These are phyloP conservation scores for Schwanniomyces polymorphus DNA, from an alignment of 805 yeast genomes.

Conservation along the genomic window DNA sequence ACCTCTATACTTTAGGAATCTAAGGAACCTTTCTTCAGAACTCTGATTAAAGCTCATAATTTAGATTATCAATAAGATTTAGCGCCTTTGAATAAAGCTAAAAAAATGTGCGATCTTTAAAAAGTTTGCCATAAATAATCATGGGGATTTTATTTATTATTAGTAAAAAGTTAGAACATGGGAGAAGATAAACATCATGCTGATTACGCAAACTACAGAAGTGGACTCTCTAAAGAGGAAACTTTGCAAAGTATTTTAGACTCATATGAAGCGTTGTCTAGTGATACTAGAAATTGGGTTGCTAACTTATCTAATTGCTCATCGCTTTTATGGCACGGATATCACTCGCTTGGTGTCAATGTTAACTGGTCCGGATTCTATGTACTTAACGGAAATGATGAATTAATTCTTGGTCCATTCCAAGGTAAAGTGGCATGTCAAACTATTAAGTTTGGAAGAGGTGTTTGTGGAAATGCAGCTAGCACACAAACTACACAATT, in stretches of 20 bases:
- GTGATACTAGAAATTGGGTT: constrained; percentile 77
- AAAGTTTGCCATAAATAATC: not conserved
- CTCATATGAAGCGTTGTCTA: constrained; percentile 65
- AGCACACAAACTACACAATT: constrained; percentile 57
- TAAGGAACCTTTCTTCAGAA: constrained; percentile 1
- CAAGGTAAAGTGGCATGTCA: constrained; percentile 98
- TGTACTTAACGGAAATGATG: constrained; percentile 43
- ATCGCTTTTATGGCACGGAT: constrained; percentile 86
- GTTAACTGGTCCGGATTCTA: constrained; percentile 97
- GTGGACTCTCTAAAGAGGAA: constrained; percentile 45
- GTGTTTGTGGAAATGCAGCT: constrained; percentile 94
- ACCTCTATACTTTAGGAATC: constrained; percentile 10
- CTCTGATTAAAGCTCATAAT: not conserved
- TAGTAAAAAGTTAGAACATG: constrained; percentile 1
- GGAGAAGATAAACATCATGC: constrained; percentile 55
- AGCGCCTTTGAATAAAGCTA: not conserved
- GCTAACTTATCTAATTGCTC: constrained; percentile 85
- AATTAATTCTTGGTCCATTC: constrained; percentile 83
- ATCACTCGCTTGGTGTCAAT: constrained; percentile 53
- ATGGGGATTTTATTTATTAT: not conserved
- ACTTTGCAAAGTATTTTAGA: constrained; percentile 56
- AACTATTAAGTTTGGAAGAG: constrained; percentile 69
- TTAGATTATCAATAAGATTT: not conserved
- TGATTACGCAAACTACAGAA: constrained; percentile 59
- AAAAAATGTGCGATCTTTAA: not conserved